Evolutionary conservation across 2,329 filamentous ascomycete species (phyloP).

Genomic region (Phyllachora maydis): DNA sequence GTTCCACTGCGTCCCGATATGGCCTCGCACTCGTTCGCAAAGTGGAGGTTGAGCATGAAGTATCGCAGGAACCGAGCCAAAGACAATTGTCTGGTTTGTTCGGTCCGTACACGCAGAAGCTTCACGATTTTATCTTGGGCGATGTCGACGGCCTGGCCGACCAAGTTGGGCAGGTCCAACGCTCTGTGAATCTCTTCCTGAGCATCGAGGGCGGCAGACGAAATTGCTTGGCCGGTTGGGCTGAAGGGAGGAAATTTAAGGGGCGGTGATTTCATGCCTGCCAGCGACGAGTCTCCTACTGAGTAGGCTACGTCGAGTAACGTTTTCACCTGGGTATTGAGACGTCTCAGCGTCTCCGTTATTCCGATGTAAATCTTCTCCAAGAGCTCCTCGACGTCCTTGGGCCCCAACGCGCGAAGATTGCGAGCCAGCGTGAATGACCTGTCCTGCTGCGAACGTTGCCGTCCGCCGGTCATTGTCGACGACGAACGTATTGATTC

Average conservation of each 20-base stretch:
- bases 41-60: constrained; percentile 63
- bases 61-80: constrained; percentile 58
- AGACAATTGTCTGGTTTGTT: constrained; percentile 48
- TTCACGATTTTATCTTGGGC: constrained; percentile 61
- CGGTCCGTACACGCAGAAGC: constrained; percentile 55
- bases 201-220: constrained; percentile 21
- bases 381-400: constrained; percentile 70
- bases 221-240: constrained; percentile 18
- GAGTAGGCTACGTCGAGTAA: constrained; percentile 84
- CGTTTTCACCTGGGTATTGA: constrained; percentile 84
- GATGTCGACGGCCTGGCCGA: constrained; percentile 63
- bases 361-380: constrained; percentile 70
- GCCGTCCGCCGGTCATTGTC: constrained; percentile 47
- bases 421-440: constrained; percentile 78
- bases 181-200: constrained; percentile 62
- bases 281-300: constrained; percentile 20
- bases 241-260: constrained; percentile 31
- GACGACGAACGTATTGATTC: constrained; percentile 77
- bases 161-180: constrained; percentile 55
- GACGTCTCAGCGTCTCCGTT: constrained; percentile 64
- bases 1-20: constrained; percentile 63
- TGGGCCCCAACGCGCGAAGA: constrained; percentile 59
- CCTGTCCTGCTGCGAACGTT: constrained; percentile 67
- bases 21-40: constrained; percentile 72
- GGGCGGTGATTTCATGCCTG: constrained; percentile 23